Evolutionary conservation across 148 eudicot species (phyloP), one percentile per base, ranked within the genome.

Genomic region (Rhododendron ovatum): DNA sequence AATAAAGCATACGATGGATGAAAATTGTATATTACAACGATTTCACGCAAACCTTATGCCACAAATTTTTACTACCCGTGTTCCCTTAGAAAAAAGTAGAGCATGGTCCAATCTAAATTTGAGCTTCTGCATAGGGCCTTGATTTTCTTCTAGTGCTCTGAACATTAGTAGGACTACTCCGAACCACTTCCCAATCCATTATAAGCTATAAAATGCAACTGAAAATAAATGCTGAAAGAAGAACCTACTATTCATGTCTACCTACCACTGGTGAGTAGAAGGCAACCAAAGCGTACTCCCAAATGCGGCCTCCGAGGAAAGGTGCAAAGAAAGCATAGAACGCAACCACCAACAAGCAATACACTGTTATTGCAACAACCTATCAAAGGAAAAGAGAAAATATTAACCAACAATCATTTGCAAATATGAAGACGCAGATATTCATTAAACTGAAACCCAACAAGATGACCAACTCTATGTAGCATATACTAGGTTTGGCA

Each of bases 311-410:
- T 90, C 99, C 98, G 13, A 98, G 94, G 86, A 98, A 95, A 85
- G 99, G 99, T 28, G 97, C 98, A 89, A 98, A 93, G 91, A 98
- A 98, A 78, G 95, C 95, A 90, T 98, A 95, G 93, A 94, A 98
- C 50, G 98, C 99, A 71, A 98, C 96, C 76, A 92, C 98, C 85
- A 98, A 90, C 92, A 95, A 89, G 96, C 95, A 95, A 86, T 87
- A 98, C 17, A 98, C 99, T 12, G 99, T 95, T 81, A 98, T 94
- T 45, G 99, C 99, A 86, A 94, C 93, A 91, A 98, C 99, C 99
- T 98, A 85, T 33, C 71, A 84, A 88, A 84, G 51, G 81, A 50
- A 5, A 82, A 78, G 71, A 59, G 39, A 85, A 86, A 48, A 33
- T 87, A 61, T 77, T 57, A 51, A 59, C 81, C 7, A 86, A 41